Evolutionary conservation across 371 early-diverging fungal genomes (phyloP), one percentile per base, ranked within the genome.

Genomic region (Agmasoma carcini): DNA sequence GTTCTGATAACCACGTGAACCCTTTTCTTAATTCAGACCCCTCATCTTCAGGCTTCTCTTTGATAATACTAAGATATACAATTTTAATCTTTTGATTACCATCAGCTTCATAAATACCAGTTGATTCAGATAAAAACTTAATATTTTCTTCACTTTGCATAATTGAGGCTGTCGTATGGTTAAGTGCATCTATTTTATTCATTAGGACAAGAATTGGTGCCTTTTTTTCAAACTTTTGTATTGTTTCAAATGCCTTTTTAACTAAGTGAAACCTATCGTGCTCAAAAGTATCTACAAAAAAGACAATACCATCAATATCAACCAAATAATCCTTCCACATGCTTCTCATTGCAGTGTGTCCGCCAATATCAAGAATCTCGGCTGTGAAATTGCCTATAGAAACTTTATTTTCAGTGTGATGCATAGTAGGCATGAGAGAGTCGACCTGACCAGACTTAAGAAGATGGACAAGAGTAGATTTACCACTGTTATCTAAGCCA

Each of bases 401-500:
- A 26, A 75, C 49, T 20, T 67, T 47, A 20, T 61, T 52, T 30
- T 66, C 61, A 20, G 41, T 61, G 2, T 68, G 63, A 73, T 95
- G 94, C 64, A 88, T 82, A 27, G 96, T 97, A 36, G 98, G 98
- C 71, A 87, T 86, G 34, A 89, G 79, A 25, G 86, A 84, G 27
- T 90, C 88, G 66, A 91, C 77, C 51, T 91, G 85, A 73, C 91
- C 90, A 69, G 89, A 89, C 80, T 94, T 97, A 66, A 97, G 78
- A 86, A 93, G 90, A 79, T 92, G 90, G 31, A 95, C 81, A 31
- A 97, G 80, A 38, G 98, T 95, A 5, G 98, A 95, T 77, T 97
- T 97, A 56, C 98, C 96, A 55, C 95, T 92, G 79, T 97, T 97
- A 74, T 97, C 98, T 53, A 97, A 82, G 43, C 98, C 98, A 53